These are phyloP conservation scores for Lophiostoma macrostomum DNA, from an alignment of 495 filamentous ascomycete species.

Conservation along the genomic window DNA sequence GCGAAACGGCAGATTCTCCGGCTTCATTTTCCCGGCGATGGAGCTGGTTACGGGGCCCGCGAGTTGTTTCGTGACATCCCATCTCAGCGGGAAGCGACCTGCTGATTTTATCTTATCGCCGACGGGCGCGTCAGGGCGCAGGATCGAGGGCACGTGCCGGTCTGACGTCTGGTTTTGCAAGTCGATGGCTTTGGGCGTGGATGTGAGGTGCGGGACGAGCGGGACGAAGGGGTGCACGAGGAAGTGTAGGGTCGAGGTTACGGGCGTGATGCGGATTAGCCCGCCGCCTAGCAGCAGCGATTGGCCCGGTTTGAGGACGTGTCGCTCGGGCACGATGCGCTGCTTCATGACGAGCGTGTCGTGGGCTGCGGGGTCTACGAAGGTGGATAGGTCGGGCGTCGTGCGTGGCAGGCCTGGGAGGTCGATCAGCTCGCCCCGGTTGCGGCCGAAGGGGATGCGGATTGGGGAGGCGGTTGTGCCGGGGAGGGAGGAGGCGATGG, in stretches of 20 bases:
- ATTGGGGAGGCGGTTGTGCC: constrained; percentile 95
- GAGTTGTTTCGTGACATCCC: constrained; percentile 74
- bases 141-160: constrained; percentile 58
- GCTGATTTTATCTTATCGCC: constrained; percentile 61
- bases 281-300: constrained; percentile 82
- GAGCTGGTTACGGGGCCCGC: constrained; percentile 57
- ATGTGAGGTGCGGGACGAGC: constrained; percentile 67
- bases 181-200: constrained; percentile 70
- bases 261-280: constrained; percentile 82
- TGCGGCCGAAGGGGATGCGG: constrained; percentile 77
- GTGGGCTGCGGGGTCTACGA: constrained; percentile 63
- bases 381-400: constrained; percentile 55
- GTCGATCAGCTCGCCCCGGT: constrained; percentile 89
- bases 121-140: constrained; percentile 53
- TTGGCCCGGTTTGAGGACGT: constrained; percentile 69
- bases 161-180: constrained; percentile 57
- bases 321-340: constrained; percentile 64
- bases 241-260: constrained; percentile 58
- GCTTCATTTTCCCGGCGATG: constrained; percentile 51
- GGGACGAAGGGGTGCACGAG: constrained; percentile 77
- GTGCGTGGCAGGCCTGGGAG: constrained; percentile 80
- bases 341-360: constrained; percentile 70
- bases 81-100: constrained; percentile 68
- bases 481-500: constrained; percentile 77
- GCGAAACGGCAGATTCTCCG: constrained; percentile 66